Percentiles rank a stretch among this genome's conserved stretches.
phyloP scores from a whole-genome alignment of 2,329 filamentous ascomycete species.

The Clarireedia homoeocarpa region DNA sequence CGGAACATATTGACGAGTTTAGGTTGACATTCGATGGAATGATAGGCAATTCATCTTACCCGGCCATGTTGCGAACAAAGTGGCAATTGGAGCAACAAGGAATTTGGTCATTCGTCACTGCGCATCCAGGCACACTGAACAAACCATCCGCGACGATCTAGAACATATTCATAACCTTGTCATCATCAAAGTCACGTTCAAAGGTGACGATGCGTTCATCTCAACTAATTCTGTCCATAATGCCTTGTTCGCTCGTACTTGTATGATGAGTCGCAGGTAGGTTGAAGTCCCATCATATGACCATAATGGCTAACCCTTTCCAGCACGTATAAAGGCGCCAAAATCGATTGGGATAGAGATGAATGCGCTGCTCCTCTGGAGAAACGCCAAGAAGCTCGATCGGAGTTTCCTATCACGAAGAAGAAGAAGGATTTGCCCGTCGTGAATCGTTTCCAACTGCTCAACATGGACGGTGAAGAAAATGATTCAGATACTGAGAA shows the following conservation, averaged over 20 bases:
- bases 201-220: conserved; percentile 54
- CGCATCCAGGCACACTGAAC: conserved; percentile 50
- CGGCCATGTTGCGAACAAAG: conserved; percentile 54
- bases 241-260: conserved; percentile 67
- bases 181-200: conserved; percentile 57
- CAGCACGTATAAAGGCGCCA: conserved; percentile 59
- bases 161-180: conserved; percentile 77
- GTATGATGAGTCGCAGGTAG: conserved; percentile 55
- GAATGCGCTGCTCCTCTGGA: conserved; percentile 50
- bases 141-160: conserved; percentile 61
- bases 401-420: conserved; percentile 26
- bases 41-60: conserved; percentile 62
- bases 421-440: conserved; percentile 33
- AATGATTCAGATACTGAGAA: conserved; percentile 11
- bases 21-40: conserved; percentile 64
- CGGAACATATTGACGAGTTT: not conserved
- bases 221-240: conserved; percentile 71
- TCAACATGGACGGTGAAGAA: conserved; percentile 37
- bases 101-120: conserved; percentile 63
- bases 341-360: conserved; percentile 64
- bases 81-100: conserved; percentile 59
- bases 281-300: conserved; percentile 14
- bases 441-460: conserved; percentile 54
- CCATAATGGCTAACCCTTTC: conserved; percentile 22
- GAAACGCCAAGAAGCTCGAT: conserved; percentile 23